Evolutionary conservation across 2,329 filamentous ascomycete species (phyloP), one percentile per base, ranked within the genome.

Genomic region (Cytospora piceicola): DNA sequence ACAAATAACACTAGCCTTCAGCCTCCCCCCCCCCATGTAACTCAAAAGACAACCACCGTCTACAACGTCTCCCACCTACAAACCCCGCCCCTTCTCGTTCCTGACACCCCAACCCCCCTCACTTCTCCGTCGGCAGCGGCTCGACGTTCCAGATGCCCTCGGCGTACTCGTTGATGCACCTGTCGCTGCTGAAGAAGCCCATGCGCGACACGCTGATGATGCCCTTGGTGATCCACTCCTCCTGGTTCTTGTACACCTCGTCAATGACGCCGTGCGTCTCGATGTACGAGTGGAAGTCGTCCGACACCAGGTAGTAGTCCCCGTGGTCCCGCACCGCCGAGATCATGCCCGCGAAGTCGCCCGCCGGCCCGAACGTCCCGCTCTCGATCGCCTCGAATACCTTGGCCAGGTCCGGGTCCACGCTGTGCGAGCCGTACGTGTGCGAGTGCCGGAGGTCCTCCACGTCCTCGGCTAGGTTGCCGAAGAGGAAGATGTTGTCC

Each of bases 401-500:
- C 71, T 88, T 87, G 70, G 85, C 80, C 51, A 99, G 88, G 69
- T 90, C 86, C 0, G 89, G 79, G 76, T 98, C 93, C 65, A 98
- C 82, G 42, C 85, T 79, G 81, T 96, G 92, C 51, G 87, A 81
- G 69, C 91, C 90, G 79, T 97, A 98, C 70, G 89, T 90, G 81
- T 98, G 94, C 24, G 85, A 83, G 79, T 98, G 93, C 58, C 95
- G 94, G 63, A 99, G 88, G 71, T 98, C 94, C 73, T 98, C 95
- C 51, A 99, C 95, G 72, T 98, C 93, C 78, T 99, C 95, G 64
- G 95, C 89, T 24, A 99, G 86, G 76, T 94, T 97, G 67, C 95
- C 95, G 76, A 99, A 98, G 72, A 99, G 87, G 88, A 99, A 99
- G 77, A 99, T 97, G 80, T 98, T 98, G 76, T 93, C 89, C 75